These are phyloP conservation scores for Silene conica DNA, from an alignment of 148 eudicot species.

Conservation along the genomic window DNA sequence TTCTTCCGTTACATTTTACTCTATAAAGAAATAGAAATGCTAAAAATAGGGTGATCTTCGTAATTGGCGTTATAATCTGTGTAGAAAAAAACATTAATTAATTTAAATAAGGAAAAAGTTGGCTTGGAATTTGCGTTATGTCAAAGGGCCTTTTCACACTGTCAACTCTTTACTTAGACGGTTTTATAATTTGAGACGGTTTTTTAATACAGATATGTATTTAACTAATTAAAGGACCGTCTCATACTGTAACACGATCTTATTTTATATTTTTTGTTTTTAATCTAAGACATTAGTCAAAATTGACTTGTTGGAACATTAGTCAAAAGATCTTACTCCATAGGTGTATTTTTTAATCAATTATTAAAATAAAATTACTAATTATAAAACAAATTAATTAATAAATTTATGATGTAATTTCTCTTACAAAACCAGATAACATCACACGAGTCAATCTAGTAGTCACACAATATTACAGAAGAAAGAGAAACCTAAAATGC, in stretches of 20 bases:
- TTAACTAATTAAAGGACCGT: no score
- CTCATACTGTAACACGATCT: not conserved
- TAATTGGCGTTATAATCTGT: constrained; percentile 30
- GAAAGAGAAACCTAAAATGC: constrained; percentile 22
- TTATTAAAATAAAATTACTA: no score
- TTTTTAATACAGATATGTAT: no score
- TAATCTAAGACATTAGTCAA: constrained; percentile 14
- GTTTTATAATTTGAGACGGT: no score
- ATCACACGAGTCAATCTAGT: constrained; percentile 29
- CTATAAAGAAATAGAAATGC: constrained; percentile 16
- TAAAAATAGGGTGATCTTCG: constrained; percentile 28
- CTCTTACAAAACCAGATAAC: constrained; percentile 25
- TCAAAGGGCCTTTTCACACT: constrained; percentile 36
- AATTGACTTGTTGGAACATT: constrained; percentile 2
- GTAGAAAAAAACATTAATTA: constrained; percentile 5
- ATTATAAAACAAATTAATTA: no score
- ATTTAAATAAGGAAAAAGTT: constrained; percentile 10
- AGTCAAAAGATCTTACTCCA: not conserved
- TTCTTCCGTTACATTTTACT: constrained; percentile 18
- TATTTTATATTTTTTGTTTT: no score
- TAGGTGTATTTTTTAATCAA: not conserved
- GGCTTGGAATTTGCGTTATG: constrained; percentile 29
- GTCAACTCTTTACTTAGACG: constrained; percentile 21
- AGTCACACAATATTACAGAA: constrained; percentile 17
- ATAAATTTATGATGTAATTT: not conserved